These are phyloP conservation scores for Sporothrix protearum DNA, from an alignment of 2,329 filamentous ascomycete genomes.

Conservation along the genomic window DNA sequence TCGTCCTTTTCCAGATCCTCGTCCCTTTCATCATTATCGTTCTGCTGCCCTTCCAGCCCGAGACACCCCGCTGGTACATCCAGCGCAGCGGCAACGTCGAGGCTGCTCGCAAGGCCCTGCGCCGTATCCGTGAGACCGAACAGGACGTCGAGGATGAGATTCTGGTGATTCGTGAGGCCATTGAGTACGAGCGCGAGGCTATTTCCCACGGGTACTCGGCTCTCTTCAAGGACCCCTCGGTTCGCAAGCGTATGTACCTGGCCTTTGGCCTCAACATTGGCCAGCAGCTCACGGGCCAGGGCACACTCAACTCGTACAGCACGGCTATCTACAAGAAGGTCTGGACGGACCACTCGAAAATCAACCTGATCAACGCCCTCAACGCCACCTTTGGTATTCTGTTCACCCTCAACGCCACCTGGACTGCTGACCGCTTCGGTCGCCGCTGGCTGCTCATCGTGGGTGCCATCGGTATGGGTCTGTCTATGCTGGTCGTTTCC, in stretches of 20 bases:
- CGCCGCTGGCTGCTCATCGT: constrained; percentile 66
- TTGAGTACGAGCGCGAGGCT: constrained; percentile 69
- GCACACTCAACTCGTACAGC: constrained; percentile 68
- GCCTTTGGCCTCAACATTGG: constrained; percentile 66
- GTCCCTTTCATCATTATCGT: constrained; percentile 59
- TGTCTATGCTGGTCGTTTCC: constrained; percentile 66
- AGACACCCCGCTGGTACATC: constrained; percentile 66
- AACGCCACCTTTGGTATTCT: constrained; percentile 70
- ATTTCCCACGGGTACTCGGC: constrained; percentile 61
- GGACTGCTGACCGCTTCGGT: constrained; percentile 69
- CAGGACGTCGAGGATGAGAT: constrained; percentile 66
- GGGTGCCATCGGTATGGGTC: constrained; percentile 64
- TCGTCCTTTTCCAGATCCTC: constrained; percentile 70
- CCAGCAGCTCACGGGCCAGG: constrained; percentile 69
- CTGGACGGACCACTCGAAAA: constrained; percentile 55
- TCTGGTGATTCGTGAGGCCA: constrained; percentile 60
- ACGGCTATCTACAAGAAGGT: constrained; percentile 72
- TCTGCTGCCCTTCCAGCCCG: constrained; percentile 63
- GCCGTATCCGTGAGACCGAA: constrained; percentile 60
- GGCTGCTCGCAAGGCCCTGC: constrained; percentile 55
- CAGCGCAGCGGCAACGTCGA: constrained; percentile 59
- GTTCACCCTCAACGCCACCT: constrained; percentile 69
- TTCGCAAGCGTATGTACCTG: constrained; percentile 63
- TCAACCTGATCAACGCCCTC: constrained; percentile 70
- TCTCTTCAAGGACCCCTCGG: constrained; percentile 65